Evolutionary conservation across 2,329 filamentous ascomycete species (phyloP), one percentile per base, ranked within the genome.

Genomic region (Penicillium sp.): DNA sequence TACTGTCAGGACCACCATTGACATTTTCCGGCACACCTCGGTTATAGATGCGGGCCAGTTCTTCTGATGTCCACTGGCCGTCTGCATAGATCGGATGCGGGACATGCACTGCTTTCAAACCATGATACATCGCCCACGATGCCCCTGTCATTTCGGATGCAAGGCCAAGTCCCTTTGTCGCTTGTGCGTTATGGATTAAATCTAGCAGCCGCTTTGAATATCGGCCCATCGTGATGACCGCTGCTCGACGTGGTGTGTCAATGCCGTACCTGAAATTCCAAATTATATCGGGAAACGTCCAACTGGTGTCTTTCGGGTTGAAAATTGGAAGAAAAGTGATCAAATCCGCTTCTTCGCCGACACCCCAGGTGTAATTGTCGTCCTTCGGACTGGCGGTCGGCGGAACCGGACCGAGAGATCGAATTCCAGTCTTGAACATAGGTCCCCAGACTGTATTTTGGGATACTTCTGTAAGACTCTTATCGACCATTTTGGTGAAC

Each of bases 111-210:
- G 88, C 89, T 74, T 92, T 92, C 65, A 91, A 79, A 1, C 89
- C 89, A 66, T 90, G 89, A 62, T 91, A 89, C 5, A 92, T 77
- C 0, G 88, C 87, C 67, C 86, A 82, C 1, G 82, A 83, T 0
- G 87, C 82, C 1, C 88, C 88, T 74, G 88, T 91, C 89, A 92
- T 92, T 71, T 92, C 89, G 23, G 83, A 84, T 69, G 56, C 65
- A 90, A 92, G 87, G 87, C 91, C 71, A 79, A 86, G 71, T 87
- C 89, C 59, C 84, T 85, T 63, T 83, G 79, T 24, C 82, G 79
- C 71, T 79, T 86, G 42, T 66, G 91, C 88, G 61, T 89, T 82
- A 72, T 92, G 89, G 87, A 92, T 92, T 11, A 65, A 21, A 34
- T 61, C 55, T 1, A 65, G 53, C 2, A 65, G 36, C 9, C 61